Percentiles rank a stretch among this genome's conserved stretches.
These are phyloP conservation scores for Calonectria pauciramosa DNA, from an alignment of 2,329 filamentous ascomycete genomes.

Conservation along the genomic window DNA sequence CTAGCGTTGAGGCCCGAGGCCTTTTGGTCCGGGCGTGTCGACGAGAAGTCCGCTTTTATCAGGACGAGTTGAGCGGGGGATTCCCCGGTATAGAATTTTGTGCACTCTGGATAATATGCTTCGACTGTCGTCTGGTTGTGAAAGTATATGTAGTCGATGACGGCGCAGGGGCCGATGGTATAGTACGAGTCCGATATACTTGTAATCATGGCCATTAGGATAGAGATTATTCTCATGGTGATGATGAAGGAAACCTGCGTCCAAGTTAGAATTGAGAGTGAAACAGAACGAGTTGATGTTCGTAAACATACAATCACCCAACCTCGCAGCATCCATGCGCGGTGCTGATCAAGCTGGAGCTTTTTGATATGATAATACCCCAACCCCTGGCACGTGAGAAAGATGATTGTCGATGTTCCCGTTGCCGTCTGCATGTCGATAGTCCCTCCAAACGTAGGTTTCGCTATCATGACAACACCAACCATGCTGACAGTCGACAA, in stretches of 20 bases:
- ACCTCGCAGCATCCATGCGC: constrained; percentile 73
- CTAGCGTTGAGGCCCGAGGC: constrained; percentile 59
- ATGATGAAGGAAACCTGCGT: constrained; percentile 64
- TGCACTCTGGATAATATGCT: constrained; percentile 60
- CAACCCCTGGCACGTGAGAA: constrained; percentile 58
- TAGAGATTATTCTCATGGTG: constrained; percentile 63
- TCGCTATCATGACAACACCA: constrained; percentile 67
- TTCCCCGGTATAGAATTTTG: constrained; percentile 50
- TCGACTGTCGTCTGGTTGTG: constrained; percentile 46
- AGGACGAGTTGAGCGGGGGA: constrained; percentile 29
- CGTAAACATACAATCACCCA: constrained; percentile 59
- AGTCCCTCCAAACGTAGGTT: constrained; percentile 67
- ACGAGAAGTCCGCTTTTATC: constrained; percentile 51
- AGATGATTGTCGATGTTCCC: constrained; percentile 60
- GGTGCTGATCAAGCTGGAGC: constrained; percentile 73
- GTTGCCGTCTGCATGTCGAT: constrained; percentile 62
- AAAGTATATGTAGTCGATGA: constrained; percentile 59
- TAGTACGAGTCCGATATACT: constrained; percentile 46
- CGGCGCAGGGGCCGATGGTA: constrained; percentile 57
- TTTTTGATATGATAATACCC: constrained; percentile 70
- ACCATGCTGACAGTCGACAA: constrained; percentile 61
- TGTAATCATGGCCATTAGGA: constrained; percentile 57
- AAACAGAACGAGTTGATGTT: not conserved
- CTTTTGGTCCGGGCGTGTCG: constrained; percentile 44
- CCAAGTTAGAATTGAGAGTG: not conserved